Conservation (phyloP, 768 basidiomycete genomes). For the Trametes meyenii region DNA sequence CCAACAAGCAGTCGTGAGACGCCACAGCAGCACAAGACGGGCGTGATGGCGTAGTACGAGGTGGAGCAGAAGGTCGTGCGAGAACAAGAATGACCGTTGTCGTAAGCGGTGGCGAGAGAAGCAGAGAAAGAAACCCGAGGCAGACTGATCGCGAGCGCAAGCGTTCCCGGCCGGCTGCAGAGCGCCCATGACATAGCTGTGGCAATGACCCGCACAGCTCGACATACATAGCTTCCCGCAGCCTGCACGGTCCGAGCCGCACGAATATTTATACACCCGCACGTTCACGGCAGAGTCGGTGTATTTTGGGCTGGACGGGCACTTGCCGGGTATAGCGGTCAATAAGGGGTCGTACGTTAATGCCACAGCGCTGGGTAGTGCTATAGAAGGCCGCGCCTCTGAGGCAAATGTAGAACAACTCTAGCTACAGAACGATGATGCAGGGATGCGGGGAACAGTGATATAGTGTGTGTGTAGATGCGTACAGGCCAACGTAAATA, state of each 20-base stretch:
- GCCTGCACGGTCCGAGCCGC: neutral
- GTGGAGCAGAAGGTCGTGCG: neutral
- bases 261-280: neutral
- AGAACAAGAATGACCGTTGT: neutral
- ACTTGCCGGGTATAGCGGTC: too few relatives aligned
- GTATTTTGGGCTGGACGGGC: too few relatives aligned
- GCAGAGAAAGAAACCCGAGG: conserved; percentile 12
- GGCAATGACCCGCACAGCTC: neutral
- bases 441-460: neutral
- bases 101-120: neutral
- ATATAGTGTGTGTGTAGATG: conserved; percentile 13
- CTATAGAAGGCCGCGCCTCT: neutral
- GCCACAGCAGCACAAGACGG: neutral
- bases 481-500: conserved; percentile 15
- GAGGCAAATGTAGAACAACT: neutral
- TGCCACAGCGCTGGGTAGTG: neutral
- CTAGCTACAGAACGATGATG: conserved; percentile 5
- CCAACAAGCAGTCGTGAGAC: neutral
- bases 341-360: neutral
- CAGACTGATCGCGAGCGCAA: conserved; percentile 2
- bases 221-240: conserved; percentile 1
- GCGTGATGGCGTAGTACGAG: neutral
- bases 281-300: neutral
- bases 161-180: conserved; percentile 3
- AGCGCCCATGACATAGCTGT: conserved; percentile 18